Evolutionary conservation across 768 basidiomycete genomes (phyloP), one percentile per base, ranked within the genome.

Genomic region (Rhizopogon sp.): DNA sequence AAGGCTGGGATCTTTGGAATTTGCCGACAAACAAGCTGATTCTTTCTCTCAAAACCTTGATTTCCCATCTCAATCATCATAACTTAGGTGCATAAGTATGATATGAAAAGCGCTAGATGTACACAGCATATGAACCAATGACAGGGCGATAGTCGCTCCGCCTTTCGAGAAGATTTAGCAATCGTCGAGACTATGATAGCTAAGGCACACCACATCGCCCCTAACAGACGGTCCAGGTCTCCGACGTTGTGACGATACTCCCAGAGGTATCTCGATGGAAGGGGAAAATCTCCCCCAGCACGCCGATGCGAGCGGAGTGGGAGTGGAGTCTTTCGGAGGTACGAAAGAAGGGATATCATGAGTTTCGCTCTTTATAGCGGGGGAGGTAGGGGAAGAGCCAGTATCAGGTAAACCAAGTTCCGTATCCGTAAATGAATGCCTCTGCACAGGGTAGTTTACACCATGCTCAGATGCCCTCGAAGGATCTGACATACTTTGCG

Each of bases 131-230:
- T 22, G 81, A 80, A 53, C 88, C 88, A 57, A 90, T 82, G n/a
- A 93, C 90, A 0, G 91, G 91, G 39, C 91, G 73, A 65, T 94
- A 91, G 67, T 94, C 91, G 59, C 87, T 88, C 42, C 86, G 78
- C 14, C 88, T 91, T 66, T 88, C 86, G 53, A 95, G 67, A 54
- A 79, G 75, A 95, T 93, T 6, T 74, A 81, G 31, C 76, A 74
- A 64, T 95, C 90, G 58, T 88, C 83, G 17, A 93, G 75, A 13
- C 87, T 89, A 58, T 79, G 71, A 64, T 95, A 95, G 42, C 72
- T 71, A 3, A 93, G 66, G 62, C 89, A 90, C 6, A 84, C 69
- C 2, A 95, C 76, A 44, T 93, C 89, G 2, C 92, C 92, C 59
- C 74, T 82, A 37, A 72, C 64, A 42, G 76, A 79, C 2, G 63